These are phyloP conservation scores for Madurella fahalii DNA, from an alignment of 2,329 filamentous ascomycete genomes.

Conservation along the genomic window DNA sequence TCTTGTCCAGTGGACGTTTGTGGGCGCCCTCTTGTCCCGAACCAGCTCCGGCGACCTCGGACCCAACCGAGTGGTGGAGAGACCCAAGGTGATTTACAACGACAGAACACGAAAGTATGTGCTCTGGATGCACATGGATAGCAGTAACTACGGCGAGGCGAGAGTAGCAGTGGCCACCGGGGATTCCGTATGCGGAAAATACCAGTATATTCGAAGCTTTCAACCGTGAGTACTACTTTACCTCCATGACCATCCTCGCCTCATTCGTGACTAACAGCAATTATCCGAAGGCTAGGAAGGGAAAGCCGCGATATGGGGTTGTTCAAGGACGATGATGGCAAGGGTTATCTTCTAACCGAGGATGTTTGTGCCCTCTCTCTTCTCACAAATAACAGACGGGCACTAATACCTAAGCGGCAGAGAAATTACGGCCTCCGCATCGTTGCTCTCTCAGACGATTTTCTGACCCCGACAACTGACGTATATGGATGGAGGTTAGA, in stretches of 20 bases:
- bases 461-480: slow-evolving; percentile 46
- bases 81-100: slow-evolving; percentile 67
- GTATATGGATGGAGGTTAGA: slow-evolving; percentile 45
- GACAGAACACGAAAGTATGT: slow-evolving; percentile 60
- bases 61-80: slow-evolving; percentile 58
- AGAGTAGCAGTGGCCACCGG: slow-evolving; percentile 61
- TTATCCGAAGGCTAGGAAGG: slow-evolving; percentile 23
- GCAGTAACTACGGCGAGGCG: slow-evolving; percentile 56
- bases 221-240: slow-evolving; percentile 19
- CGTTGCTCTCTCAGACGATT: slow-evolving; percentile 53
- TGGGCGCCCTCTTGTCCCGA: slow-evolving; percentile 53
- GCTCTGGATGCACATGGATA: slow-evolving; percentile 67
- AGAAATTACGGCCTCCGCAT: slow-evolving; percentile 56
- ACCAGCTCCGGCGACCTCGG: slow-evolving; percentile 54
- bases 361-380: slow-evolving; percentile 43
- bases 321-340: slow-evolving; percentile 59
- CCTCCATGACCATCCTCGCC: background rate
- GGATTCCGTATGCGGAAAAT: slow-evolving; percentile 56
- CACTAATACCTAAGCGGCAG: slow-evolving; percentile 29
- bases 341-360: slow-evolving; percentile 58
- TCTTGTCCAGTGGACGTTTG: slow-evolving; percentile 61
- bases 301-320: slow-evolving; percentile 56
- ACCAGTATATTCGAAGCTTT: slow-evolving; percentile 37
- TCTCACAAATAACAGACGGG: background rate
- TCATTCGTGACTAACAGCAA: slow-evolving; percentile 1